These are phyloP conservation scores for Sordariomycetes sp. DNA, from an alignment of 2,329 filamentous ascomycete species.

Conservation along the genomic window DNA sequence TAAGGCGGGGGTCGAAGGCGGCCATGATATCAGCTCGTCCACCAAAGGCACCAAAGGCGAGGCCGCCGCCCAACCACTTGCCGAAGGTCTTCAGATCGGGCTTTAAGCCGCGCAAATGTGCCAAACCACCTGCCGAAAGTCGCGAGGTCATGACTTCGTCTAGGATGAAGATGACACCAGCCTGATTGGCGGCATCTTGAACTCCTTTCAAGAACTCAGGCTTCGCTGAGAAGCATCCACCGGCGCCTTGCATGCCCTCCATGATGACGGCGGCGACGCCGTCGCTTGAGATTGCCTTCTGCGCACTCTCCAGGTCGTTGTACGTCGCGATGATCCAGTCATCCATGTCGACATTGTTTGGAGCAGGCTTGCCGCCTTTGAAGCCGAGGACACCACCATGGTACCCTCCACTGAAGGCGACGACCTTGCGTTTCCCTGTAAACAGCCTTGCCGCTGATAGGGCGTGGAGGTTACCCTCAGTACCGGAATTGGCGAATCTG, in stretches of 20 bases:
- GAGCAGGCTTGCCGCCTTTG: conserved; percentile 18
- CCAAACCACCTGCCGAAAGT: conserved; percentile 39
- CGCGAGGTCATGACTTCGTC: conserved; percentile 67
- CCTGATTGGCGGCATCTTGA: conserved; percentile 31
- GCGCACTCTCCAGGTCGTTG: conserved; percentile 45
- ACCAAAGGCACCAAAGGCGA: conserved; percentile 59
- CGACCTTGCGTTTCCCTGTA: conserved; percentile 34
- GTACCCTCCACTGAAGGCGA: conserved; percentile 37
- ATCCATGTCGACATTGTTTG: conserved; percentile 37
- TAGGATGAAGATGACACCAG: conserved; percentile 52
- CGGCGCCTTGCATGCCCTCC: conserved; percentile 57
- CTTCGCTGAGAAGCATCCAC: conserved; percentile 44
- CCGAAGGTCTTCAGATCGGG: conserved; percentile 58
- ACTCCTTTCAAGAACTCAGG: conserved; percentile 42
- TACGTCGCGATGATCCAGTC: conserved; percentile 54
- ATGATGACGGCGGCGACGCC: conserved; percentile 55
- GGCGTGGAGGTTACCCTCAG: conserved; percentile 54
- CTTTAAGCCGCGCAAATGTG: conserved; percentile 27
- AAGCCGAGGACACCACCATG: conserved; percentile 28
- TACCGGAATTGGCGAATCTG: conserved; percentile 57
- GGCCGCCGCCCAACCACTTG: conserved; percentile 58
- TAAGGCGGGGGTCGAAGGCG: conserved; percentile 39
- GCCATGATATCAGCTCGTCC: conserved; percentile 50
- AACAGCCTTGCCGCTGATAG: conserved; percentile 42
- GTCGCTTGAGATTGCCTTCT: conserved; percentile 28